These are phyloP conservation scores for Coniella lustricola DNA, from an alignment of 2,329 filamentous ascomycete species.

Conservation along the genomic window DNA sequence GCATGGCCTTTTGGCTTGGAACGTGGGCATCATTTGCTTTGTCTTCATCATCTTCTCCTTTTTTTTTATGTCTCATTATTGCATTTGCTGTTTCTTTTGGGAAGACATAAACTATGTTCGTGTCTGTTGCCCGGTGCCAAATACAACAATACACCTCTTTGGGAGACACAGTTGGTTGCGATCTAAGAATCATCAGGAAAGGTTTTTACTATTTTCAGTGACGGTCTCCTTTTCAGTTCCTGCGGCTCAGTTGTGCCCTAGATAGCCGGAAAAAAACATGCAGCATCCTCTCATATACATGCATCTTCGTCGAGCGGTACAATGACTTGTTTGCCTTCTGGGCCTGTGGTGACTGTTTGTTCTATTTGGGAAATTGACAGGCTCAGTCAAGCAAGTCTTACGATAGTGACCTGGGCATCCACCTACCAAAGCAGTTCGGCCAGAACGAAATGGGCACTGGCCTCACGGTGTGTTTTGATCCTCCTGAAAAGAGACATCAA, in stretches of 20 bases:
- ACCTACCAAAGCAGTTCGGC: no score
- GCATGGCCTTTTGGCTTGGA: conserved; percentile 23
- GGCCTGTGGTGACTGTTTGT: no score
- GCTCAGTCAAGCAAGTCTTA: no score
- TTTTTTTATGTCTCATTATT: conserved; percentile 15
- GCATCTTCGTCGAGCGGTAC: no score
- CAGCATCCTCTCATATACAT: conserved; percentile 11
- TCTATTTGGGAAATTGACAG: no score
- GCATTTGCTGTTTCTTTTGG: conserved; percentile 22
- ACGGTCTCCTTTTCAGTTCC: conserved; percentile 10
- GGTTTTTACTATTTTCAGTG: not conserved
- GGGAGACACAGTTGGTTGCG: not conserved
- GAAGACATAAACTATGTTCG: not conserved
- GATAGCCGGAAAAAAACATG: conserved; percentile 14
- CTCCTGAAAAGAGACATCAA: no score
- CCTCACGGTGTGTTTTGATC: no score
- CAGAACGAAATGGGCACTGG: no score
- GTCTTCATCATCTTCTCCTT: conserved; percentile 16
- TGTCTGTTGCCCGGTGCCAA: no score
- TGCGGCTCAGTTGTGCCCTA: conserved; percentile 14
- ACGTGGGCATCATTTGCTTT: conserved; percentile 23
- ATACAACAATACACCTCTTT: no score
- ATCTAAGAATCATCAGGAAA: conserved; percentile 4
- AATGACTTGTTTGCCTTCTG: no score
- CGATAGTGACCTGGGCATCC: no score